Base-by-base conservation (phyloP, 495 filamentous ascomycete genomes). In the Paragyromitra xinjiangensis region DNA sequence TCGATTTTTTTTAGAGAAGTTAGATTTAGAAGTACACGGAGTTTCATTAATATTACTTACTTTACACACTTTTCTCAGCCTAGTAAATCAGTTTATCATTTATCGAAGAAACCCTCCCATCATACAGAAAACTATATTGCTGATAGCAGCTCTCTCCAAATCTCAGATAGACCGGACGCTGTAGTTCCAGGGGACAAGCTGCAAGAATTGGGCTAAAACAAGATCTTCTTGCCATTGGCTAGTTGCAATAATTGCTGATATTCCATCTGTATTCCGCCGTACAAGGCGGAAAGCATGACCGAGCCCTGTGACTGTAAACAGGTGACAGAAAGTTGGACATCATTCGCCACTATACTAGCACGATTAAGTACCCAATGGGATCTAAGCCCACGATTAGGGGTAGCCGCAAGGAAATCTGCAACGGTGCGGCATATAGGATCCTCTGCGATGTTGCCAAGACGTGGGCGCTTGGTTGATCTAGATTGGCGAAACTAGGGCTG, bases 261-360 rank as follows among this genome's bases (percentile, higher is more conserved):
- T 34, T 34, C 29, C 29, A 34, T 34, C 2, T 3, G 29, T 34
- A 45, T 37, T 45, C 40, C 37, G 53, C 53, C 53, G 24, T 26
- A 14, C 16, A 61, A 69, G 67, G 67, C 24, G 39, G 50, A 69
- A 58, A 42, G 12, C 66, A 69, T 45, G 40, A 67, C 48, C 29
- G 55, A 34, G 19, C n/a, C 8, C 29, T 63, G 59, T 63, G 59
- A 63, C 59, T 63, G 59, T 12, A 42, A 24, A 6, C 56, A 63
- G 39, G 59, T 37, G 59, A 42, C 59, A 9, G 59, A 14, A 62
- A 42, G n/a, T 8, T 40, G 39, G 42, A 29, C 55, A 63, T 4
- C 29, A 61, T 12, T 44, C 37, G 39, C 59, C 59, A 63, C 53
- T 9, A 51, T 51, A n/a, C 56, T 56, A 12, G 53, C 24, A 56